Evolutionary conservation across 495 filamentous ascomycete species (phyloP).

Genomic region (Staphylotrichum tortipilum): DNA sequence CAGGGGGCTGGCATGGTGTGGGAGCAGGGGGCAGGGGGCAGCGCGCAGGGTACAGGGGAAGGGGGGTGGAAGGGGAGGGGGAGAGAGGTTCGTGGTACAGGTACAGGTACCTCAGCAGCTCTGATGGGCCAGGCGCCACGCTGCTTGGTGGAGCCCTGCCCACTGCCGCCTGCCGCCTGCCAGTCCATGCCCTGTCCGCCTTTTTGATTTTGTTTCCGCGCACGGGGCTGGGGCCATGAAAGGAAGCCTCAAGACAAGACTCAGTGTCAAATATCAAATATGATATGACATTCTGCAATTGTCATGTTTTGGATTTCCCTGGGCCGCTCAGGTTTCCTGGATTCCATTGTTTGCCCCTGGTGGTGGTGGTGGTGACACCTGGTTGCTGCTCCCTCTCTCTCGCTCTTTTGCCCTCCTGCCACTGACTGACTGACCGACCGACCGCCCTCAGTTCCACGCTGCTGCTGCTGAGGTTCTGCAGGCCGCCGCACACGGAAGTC

Average conservation of each 20-base stretch:
- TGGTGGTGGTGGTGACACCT: no score
- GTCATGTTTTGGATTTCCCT: neutral
- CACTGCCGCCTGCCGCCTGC: conserved; percentile 25
- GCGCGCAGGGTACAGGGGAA: no score
- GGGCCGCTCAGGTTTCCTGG: neutral
- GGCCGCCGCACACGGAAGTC: conserved; percentile 8
- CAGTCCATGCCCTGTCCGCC: conserved; percentile 8
- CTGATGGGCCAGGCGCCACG: conserved; percentile 6
- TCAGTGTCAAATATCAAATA: no score
- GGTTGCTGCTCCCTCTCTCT: no score
- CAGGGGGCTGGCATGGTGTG: conserved; percentile 6
- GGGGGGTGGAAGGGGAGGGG: no score
- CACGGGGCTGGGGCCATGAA: conserved; percentile 4
- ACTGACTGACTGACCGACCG: neutral
- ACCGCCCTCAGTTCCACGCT: neutral
- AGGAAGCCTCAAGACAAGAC: neutral
- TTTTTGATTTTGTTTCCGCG: neutral
- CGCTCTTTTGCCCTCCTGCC: no score
- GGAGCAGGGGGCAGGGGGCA: neutral
- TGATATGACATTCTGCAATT: neutral
- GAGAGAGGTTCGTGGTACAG: no score
- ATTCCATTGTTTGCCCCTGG: no score
- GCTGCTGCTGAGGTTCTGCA: neutral
- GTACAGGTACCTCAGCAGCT: conserved; percentile 10
- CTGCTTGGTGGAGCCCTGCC: conserved; percentile 9